These are phyloP conservation scores for Paspalum notatum DNA, from an alignment of 176 grass and related monocot genomes.

Conservation along the genomic window DNA sequence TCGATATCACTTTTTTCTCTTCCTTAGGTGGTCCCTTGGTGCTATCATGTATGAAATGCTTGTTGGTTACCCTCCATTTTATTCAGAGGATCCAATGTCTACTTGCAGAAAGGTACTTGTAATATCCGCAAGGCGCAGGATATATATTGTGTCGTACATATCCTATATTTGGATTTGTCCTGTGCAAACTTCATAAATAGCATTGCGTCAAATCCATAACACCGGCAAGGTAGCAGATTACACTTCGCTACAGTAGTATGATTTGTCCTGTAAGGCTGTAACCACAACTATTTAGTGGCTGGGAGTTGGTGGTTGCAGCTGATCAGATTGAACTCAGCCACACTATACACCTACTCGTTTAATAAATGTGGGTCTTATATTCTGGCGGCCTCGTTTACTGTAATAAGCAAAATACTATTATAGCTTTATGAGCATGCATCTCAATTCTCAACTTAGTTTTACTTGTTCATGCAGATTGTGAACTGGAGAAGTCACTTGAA, in stretches of 20 bases:
- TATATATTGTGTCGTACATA: slow-evolving; percentile 5
- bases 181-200: slow-evolving; percentile 26
- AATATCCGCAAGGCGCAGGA: background rate
- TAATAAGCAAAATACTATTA: slow-evolving; percentile 11
- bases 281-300: slow-evolving; percentile 11
- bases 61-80: slow-evolving; percentile 97
- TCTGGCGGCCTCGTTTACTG: background rate
- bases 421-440: slow-evolving; percentile 22
- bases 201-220: slow-evolving; percentile 25
- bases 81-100: slow-evolving; percentile 99
- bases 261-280: background rate
- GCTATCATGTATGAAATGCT: slow-evolving; percentile 99
- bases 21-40: slow-evolving; percentile 97
- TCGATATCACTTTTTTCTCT: slow-evolving; percentile 48
- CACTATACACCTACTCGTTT: background rate
- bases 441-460: slow-evolving; percentile 19
- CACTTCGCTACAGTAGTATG: slow-evolving; percentile 14
- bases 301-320: slow-evolving; percentile 22
- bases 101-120: slow-evolving; percentile 87
- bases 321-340: slow-evolving; percentile 1
- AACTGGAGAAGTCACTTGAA: slow-evolving; percentile 98
- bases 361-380: background rate
- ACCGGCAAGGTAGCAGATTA: slow-evolving; percentile 2
- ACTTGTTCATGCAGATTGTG: slow-evolving; percentile 71
- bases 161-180: background rate